A percentile compares a stretch with the other conserved stretches of the same genome.
Evolutionary conservation across 148 eudicot species (phyloP).

Genomic region (Vaccinium vitisidaea): DNA sequence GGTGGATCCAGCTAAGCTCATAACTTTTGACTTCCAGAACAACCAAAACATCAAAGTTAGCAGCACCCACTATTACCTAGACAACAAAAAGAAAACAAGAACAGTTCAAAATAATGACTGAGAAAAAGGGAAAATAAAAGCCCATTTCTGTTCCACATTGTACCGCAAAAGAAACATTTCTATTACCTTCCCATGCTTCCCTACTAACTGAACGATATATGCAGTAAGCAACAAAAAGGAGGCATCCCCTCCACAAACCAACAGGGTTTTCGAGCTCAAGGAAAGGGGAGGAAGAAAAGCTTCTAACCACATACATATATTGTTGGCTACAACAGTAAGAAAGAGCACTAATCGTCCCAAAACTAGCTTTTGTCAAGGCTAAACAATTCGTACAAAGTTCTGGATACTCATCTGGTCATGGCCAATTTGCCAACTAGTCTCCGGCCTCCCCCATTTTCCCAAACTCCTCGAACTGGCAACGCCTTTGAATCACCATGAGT

Average conservation of each 20-base stretch:
- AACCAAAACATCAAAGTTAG: too few relatives aligned
- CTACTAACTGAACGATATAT: background rate
- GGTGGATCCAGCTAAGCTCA: background rate
- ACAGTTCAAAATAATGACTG: background rate
- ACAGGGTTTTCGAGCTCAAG: background rate
- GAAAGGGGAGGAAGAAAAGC: background rate
- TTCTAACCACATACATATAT: background rate
- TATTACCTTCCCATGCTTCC: background rate
- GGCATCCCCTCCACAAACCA: background rate
- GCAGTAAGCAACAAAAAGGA: background rate
- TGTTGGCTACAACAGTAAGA: background rate
- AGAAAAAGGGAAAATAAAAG: background rate
- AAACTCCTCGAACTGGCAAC: conserved; percentile 55
- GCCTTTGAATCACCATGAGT: conserved; percentile 25
- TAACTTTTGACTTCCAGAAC: background rate
- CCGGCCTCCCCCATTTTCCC: conserved; percentile 71
- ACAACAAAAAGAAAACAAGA: background rate
- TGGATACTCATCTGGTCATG: conserved; percentile 23
- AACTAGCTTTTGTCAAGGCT: background rate
- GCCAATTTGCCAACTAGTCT: conserved; percentile 40
- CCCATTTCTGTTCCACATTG: background rate
- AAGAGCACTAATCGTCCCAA: background rate
- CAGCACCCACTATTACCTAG: background rate
- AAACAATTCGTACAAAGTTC: background rate
- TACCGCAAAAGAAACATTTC: background rate